A percentile compares a stretch with the other conserved stretches of the same genome.
Evolutionary conservation across 805 yeast genomes (phyloP).

Genomic region (Suhomyces pyralidae): DNA sequence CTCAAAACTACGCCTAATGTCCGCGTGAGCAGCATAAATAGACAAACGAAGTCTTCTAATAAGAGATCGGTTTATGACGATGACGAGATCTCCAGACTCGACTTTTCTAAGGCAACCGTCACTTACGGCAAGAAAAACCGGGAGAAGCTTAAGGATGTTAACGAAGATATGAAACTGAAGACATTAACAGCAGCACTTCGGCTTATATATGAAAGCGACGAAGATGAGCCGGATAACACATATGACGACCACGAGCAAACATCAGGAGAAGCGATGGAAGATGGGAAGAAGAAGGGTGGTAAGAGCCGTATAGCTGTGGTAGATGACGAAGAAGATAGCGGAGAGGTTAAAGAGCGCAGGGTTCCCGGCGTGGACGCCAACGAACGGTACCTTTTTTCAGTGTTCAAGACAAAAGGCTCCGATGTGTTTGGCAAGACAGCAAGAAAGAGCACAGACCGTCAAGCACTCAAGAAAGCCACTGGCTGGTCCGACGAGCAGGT

Average conservation of each 20-base stretch:
- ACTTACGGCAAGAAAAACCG: constrained; percentile 33
- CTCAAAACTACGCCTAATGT: neutral
- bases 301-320: constrained; percentile 26
- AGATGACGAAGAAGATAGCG: constrained; percentile 16
- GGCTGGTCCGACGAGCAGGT: constrained; percentile 87
- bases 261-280: constrained; percentile 21
- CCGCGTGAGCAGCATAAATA: constrained; percentile 1
- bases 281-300: constrained; percentile 8
- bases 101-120: constrained; percentile 20
- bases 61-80: constrained; percentile 25
- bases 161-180: constrained; percentile 50
- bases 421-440: constrained; percentile 37
- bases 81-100: constrained; percentile 28
- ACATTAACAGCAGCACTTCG: constrained; percentile 60
- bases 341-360: constrained; percentile 8
- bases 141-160: constrained; percentile 9
- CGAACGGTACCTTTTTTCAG: constrained; percentile 57
- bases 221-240: constrained; percentile 84
- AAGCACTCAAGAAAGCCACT: constrained; percentile 48
- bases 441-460: constrained; percentile 52
- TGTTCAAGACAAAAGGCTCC: constrained; percentile 49
- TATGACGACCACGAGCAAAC: constrained; percentile 54
- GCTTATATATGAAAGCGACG: constrained; percentile 68
- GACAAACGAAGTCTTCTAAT: neutral
- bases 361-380: constrained; percentile 34